phyloP scores from a whole-genome alignment of 768 basidiomycete species.

The Lactarius tabidus region DNA sequence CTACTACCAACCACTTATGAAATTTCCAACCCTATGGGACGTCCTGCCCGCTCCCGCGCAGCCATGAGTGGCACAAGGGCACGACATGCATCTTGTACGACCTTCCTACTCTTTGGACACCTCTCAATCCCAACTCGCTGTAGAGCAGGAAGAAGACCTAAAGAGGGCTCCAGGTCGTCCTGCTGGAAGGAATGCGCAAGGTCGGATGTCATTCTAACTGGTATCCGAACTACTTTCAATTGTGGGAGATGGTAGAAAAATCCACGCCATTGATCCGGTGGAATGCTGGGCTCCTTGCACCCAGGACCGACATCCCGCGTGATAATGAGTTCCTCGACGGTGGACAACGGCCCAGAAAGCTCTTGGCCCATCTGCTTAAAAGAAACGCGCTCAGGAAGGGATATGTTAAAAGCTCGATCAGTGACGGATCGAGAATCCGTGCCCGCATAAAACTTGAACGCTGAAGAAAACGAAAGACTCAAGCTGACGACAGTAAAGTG shows the following conservation, averaged over 20 bases:
- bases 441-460: background rate
- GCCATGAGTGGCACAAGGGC: background rate
- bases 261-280: background rate
- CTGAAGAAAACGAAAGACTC: background rate
- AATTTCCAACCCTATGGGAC: background rate
- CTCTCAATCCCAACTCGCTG: background rate
- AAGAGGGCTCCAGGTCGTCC: background rate
- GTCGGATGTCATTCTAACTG: background rate
- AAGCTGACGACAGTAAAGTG: background rate
- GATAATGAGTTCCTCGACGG: background rate
- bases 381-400: background rate
- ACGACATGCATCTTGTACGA: background rate
- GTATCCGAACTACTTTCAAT: background rate
- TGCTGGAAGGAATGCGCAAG: background rate
- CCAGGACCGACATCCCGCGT: background rate
- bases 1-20: too few species aligned
- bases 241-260: background rate
- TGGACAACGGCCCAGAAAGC: background rate
- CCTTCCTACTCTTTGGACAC: too few species aligned
- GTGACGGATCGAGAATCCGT: background rate
- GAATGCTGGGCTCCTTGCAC: background rate
- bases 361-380: background rate
- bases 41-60: background rate
- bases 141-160: background rate
- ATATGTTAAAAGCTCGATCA: background rate